Evolutionary conservation across 2,329 filamentous ascomycete genomes (phyloP), one percentile per base, ranked within the genome.

Genomic region (Purpureocillium lavendulum): DNA sequence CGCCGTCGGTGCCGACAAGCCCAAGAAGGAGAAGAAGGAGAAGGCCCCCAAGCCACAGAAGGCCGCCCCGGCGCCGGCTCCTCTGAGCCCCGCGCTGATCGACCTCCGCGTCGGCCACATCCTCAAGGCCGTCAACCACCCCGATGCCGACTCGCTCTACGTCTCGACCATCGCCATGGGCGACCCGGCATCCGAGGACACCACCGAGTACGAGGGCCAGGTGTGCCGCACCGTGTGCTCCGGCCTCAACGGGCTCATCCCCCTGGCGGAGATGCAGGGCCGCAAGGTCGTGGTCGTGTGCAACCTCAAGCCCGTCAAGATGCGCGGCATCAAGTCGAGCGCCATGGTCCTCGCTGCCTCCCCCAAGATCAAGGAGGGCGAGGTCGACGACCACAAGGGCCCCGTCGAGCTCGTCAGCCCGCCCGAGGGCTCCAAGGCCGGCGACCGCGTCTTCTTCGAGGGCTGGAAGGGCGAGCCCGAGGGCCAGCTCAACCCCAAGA

Each of bases 271-370:
- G 63, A 96, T 98, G 92, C 92, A 98, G 64, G 81, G 82, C 57
- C 87, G 92, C 61, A 94, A 94, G 69, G 87, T 98, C 45, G 77
- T 98, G 26, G 86, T 92, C 1, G 90, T 98, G 16, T 94, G 87
- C 73, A 98, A 98, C 66, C 77, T 98, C 51, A 98, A 98, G 75
- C 92, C 92, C 37, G 92, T 97, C 62, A 98, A 94, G 64, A 98
- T 98, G 92, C 86, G 92, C 48, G 92, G 92, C 50, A 73, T 80
- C 68, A 79, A 79, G 67, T 80, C 75, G 3, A 75, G 67, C 50
- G 75, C 89, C 56, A 97, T 98, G 92, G 92, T 98, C 13, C 77
- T 98, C 30, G 92, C 92, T 9, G 92, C 92, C 3, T 95, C 87
- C 14, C 92, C 90, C n/a, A 73, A 75, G 43, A 62, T 85, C 35